Evolutionary conservation across 2,329 filamentous ascomycete genomes (phyloP).

Genomic region (Coleophoma cylindrospora): DNA sequence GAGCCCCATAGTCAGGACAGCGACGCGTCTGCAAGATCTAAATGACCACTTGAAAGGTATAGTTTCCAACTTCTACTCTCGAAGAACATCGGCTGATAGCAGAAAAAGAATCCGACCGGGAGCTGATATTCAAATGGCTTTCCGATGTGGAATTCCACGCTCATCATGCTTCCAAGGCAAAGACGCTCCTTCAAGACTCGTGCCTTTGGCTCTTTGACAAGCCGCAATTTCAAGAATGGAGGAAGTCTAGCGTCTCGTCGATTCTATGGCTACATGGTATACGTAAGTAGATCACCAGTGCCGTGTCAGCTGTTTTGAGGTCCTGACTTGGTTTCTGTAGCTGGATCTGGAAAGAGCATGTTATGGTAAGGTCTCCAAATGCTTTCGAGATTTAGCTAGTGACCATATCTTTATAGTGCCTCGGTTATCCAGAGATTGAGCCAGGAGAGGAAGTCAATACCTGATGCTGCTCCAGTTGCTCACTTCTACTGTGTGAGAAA

Average conservation of each 20-base stretch:
- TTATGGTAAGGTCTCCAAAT: conserved; percentile 11
- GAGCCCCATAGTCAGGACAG: no score
- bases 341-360: conserved; percentile 29
- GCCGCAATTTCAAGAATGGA: conserved; percentile 21
- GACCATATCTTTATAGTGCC: no score
- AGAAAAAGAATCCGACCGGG: no score
- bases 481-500: conserved; percentile 25
- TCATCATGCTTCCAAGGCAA: conserved; percentile 6
- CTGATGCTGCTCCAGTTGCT: conserved; percentile 3
- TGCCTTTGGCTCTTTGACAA: conserved; percentile 18
- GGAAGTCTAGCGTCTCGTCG: conserved; percentile 22
- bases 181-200: conserved; percentile 12
- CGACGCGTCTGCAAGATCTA: no score
- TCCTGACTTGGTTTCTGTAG: not conserved
- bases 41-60: no score
- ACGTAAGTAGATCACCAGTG: not conserved
- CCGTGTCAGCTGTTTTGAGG: not conserved
- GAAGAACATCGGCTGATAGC: no score
- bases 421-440: no score
- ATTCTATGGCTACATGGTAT: conserved; percentile 30
- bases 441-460: not conserved
- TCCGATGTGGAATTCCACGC: not conserved
- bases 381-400: not conserved
- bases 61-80: no score
- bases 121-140: conserved; percentile 7